Conservation (phyloP, 164 flowering plant species). For the Cinnamomum micranthum region DNA sequence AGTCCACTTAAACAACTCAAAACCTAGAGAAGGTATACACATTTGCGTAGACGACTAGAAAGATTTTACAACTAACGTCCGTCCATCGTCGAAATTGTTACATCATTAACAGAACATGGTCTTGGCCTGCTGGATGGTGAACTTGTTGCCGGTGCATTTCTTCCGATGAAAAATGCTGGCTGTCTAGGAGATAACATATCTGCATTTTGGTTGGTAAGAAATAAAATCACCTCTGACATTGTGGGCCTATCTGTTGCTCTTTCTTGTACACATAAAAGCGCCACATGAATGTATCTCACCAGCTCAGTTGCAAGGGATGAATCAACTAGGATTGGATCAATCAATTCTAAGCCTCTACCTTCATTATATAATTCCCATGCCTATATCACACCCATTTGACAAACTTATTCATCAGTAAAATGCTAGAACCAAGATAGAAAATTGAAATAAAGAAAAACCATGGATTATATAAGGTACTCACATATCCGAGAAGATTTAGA, state of each 20-base stretch:
- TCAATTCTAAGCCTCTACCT: conserved; percentile 3
- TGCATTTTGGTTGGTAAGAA: conserved; percentile 2
- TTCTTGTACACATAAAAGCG: conserved; percentile 12
- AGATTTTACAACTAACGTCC: background rate
- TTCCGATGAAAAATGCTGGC: background rate
- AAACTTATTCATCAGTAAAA: background rate
- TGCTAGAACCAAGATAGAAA: background rate
- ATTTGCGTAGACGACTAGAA: too few species aligned
- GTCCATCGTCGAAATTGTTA: background rate
- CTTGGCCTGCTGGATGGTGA: background rate
- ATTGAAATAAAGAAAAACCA: background rate
- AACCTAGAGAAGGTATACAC: too few species aligned
- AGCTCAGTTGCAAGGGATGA: background rate
- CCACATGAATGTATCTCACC: conserved; percentile 11
- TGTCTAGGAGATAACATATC: background rate
- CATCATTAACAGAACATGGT: background rate
- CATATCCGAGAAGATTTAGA: background rate
- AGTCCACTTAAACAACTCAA: too few species aligned
- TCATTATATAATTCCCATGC: conserved; percentile 16
- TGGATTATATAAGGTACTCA: background rate
- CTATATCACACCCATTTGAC: background rate
- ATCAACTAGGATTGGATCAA: conserved; percentile 9
- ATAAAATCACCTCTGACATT: conserved; percentile 2
- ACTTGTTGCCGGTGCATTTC: background rate
- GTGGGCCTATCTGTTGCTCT: conserved; percentile 5